Evolutionary conservation across 306 rosid species (phyloP).

Genomic region (Astragalus membranaceus): DNA sequence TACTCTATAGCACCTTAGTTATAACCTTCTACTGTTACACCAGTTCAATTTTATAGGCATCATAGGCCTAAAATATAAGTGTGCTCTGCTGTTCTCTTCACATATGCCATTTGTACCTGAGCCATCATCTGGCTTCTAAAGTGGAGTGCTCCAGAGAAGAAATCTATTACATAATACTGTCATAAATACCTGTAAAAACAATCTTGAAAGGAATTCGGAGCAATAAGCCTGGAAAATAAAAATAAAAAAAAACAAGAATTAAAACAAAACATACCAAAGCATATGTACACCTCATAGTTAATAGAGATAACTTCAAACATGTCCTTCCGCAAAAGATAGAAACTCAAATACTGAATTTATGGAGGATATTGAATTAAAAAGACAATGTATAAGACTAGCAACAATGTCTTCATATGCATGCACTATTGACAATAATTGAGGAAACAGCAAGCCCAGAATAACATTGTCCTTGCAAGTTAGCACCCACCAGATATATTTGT

Average conservation of each 20-base stretch:
- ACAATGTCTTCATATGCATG: background rate
- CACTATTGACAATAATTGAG: background rate
- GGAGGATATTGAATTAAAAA: background rate
- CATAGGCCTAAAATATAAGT: background rate
- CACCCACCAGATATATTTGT: background rate
- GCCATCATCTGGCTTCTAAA: background rate
- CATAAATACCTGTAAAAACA: background rate
- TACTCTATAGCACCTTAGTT: conserved; percentile 13
- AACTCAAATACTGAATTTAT: background rate
- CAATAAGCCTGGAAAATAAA: conserved; percentile 33
- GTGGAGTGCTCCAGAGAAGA: conserved; percentile 18
- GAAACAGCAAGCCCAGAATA: background rate
- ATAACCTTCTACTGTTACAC: conserved; percentile 12
- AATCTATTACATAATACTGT: background rate
- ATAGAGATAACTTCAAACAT: background rate
- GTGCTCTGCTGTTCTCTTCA: background rate
- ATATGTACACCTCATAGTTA: background rate
- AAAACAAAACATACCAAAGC: conserved; percentile 2
- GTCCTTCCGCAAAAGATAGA: background rate
- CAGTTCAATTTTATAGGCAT: conserved; percentile 12
- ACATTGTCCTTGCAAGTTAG: background rate
- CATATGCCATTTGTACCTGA: conserved; percentile 10
- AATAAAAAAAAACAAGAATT: background rate
- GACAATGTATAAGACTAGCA: background rate
- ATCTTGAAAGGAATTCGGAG: background rate